Conservation (phyloP, 768 basidiomycete genomes). For the Collybia nuda region DNA sequence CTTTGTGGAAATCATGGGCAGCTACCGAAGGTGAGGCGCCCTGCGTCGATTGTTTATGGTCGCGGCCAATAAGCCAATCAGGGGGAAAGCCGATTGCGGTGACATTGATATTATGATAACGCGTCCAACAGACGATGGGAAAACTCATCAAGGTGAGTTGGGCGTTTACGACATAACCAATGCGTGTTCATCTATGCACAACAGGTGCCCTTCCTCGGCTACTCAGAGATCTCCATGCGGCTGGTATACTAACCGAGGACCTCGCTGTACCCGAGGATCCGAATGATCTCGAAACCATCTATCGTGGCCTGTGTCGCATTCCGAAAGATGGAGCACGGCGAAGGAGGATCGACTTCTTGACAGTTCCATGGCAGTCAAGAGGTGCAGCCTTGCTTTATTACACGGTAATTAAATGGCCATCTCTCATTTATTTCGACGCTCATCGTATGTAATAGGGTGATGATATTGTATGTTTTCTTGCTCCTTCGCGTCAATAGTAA, state of each 20-base stretch:
- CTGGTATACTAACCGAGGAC: slow-evolving; percentile 77
- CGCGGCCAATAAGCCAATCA: slow-evolving; percentile 22
- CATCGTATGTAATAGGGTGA: slow-evolving; percentile 58
- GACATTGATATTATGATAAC: slow-evolving; percentile 93
- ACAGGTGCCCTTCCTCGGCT: slow-evolving; percentile 64
- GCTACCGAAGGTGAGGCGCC: slow-evolving; percentile 64
- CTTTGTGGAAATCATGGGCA: slow-evolving; percentile 88
- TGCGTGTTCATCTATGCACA: not conserved
- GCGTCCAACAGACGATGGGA: slow-evolving; percentile 68
- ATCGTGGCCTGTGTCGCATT: slow-evolving; percentile 76
- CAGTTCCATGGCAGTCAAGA: slow-evolving; percentile 73
- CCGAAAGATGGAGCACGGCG: slow-evolving; percentile 43
- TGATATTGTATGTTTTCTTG: slow-evolving; percentile 66
- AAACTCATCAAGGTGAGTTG: slow-evolving; percentile 64
- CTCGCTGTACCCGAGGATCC: slow-evolving; percentile 70
- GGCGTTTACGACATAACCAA: not conserved
- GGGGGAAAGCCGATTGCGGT: slow-evolving; percentile 81
- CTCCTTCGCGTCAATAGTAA: slow-evolving; percentile 1
- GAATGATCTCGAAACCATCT: slow-evolving; percentile 69
- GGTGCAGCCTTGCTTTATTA: slow-evolving; percentile 93
- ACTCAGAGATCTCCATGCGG: slow-evolving; percentile 51
- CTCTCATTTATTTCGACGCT: not conserved
- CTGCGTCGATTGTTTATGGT: not conserved
- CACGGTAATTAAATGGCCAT: slow-evolving; percentile 48
- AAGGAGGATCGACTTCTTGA: slow-evolving; percentile 85